Evolutionary conservation across 495 filamentous ascomycete species (phyloP).

Genomic region (Lasiosphaeris hirsuta): DNA sequence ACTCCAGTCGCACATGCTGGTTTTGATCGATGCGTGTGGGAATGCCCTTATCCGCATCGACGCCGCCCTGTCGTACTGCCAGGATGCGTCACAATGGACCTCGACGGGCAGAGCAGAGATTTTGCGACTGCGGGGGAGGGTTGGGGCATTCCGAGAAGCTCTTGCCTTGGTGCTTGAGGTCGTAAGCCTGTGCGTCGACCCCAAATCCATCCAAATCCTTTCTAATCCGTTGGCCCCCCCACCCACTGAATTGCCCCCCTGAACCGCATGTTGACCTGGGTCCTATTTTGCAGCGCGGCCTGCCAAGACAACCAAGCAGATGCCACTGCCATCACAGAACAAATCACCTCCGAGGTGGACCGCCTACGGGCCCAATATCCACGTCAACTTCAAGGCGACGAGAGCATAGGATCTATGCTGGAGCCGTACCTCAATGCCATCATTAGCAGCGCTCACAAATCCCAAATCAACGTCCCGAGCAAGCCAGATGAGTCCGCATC

Average conservation of each 20-base stretch:
- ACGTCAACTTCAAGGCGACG: not conserved
- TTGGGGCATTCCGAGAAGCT: slow-evolving; percentile 19
- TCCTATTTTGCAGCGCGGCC: not conserved
- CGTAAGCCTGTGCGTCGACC: slow-evolving; percentile 15
- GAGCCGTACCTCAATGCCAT: slow-evolving; percentile 18
- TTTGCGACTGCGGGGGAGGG: slow-evolving; percentile 7
- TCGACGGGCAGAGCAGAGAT: slow-evolving; percentile 14
- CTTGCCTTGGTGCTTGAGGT: slow-evolving; percentile 24
- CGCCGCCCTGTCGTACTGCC: slow-evolving; percentile 15
- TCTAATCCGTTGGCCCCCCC: too few relatives aligned
- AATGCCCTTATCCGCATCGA: slow-evolving; percentile 20
- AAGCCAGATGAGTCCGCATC: not conserved
- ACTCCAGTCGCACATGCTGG: slow-evolving; percentile 20
- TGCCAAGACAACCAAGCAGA: slow-evolving; percentile 1
- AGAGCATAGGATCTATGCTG: slow-evolving; percentile 2
- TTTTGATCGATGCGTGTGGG: slow-evolving; percentile 21
- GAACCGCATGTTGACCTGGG: not conserved
- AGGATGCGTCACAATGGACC: slow-evolving; percentile 19
- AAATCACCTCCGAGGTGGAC: slow-evolving; percentile 16
- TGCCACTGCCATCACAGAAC: not conserved
- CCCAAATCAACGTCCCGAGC: not conserved
- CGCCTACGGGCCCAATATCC: not conserved
- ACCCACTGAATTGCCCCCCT: not conserved
- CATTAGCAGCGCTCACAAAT: slow-evolving; percentile 4
- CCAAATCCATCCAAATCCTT: not conserved